Evolutionary conservation across 23 red algal species (phyloP), one percentile per base, ranked within the genome.

Genomic region (Gracilariopsis chorda): DNA sequence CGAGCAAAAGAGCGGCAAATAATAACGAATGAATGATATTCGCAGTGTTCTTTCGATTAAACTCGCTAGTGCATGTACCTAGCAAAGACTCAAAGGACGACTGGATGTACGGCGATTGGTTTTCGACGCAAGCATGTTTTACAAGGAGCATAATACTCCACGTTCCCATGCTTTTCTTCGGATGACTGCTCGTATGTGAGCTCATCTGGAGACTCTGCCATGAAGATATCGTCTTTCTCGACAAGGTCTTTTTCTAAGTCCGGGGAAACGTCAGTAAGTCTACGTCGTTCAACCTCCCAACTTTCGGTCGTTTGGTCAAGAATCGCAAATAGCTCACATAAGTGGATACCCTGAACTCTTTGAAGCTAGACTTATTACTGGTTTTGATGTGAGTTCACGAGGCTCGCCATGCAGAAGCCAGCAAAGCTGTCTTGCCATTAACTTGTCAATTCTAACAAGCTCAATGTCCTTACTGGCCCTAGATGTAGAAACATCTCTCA

Each of bases 371-470:
- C 67, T 73, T 27, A 24, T 17, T 46, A 36, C 67, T 4, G 67
- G 16, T 46, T 73, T 46, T 17, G 67, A 23, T 1, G 67, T 25
- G 0, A 23, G 25, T 73, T 46, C 67, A 73, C 67, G 67, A 46
- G 67, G 40, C 2, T 73, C 39, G 1, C 67, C 67, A 21, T 46
- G 37, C 32, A 73, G 67, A 35, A 73, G 47, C 37, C 67, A 73
- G 47, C 67, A 73, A 21, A 73, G 67, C 37, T 73, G 67, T 46
- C 67, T 73, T 32, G 32, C 17, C 67, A 73, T 37, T 46, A 89
- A 25, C 40, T 89, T 89, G 44, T 89, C 85, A 77, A 89, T 89
- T 63, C 85, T 24, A 76, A 76, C 70, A 57, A 89, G 52, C 44
- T 89, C 85, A 51, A 77, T 76, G 51, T 89, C 85, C 58, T 68